These are phyloP conservation scores for Trematosphaeria pertusa DNA, from an alignment of 2,329 filamentous ascomycete genomes.

Conservation along the genomic window DNA sequence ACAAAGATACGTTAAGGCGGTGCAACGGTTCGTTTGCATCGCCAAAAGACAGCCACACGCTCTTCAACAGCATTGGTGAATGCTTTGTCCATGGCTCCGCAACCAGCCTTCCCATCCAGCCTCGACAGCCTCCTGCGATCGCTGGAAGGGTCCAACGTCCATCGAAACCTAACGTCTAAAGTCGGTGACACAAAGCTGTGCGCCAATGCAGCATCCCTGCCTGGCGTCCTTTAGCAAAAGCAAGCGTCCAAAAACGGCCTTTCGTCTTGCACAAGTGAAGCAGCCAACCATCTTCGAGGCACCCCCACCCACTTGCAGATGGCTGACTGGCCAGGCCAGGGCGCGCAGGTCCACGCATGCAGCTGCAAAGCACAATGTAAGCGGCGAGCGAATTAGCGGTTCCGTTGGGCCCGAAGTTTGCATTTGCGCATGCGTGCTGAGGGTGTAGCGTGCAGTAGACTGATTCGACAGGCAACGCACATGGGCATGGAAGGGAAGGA, in stretches of 20 bases:
- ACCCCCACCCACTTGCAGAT: slow-evolving; percentile 7
- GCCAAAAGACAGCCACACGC: slow-evolving; percentile 1
- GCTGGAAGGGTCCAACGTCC: no score
- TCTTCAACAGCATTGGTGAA: not conserved
- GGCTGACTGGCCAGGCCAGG: slow-evolving; percentile 7
- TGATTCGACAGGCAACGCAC: slow-evolving; percentile 18
- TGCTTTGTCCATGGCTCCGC: not conserved
- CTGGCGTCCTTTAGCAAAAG: slow-evolving; percentile 13
- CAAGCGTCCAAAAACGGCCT: slow-evolving; percentile 22
- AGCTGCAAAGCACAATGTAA: slow-evolving; percentile 7
- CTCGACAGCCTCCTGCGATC: no score
- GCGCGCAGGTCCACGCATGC: slow-evolving; percentile 16
- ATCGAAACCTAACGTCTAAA: slow-evolving; percentile 7
- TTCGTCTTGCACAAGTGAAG: slow-evolving; percentile 13
- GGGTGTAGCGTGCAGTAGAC: slow-evolving; percentile 20
- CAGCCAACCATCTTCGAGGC: slow-evolving; percentile 17
- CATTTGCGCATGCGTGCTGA: slow-evolving; percentile 9
- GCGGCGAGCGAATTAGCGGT: slow-evolving; percentile 11
- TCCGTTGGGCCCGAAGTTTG: slow-evolving; percentile 10
- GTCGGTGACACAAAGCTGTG: slow-evolving; percentile 15
- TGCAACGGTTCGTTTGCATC: slow-evolving; percentile 9
- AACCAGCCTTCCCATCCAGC: not conserved
- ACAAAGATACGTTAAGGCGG: slow-evolving; percentile 10
- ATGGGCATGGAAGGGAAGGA: slow-evolving; percentile 10
- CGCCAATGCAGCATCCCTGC: slow-evolving; percentile 15